Base-by-base conservation (phyloP, 1,284 basidiomycete species). In the Ustilago trichophora region DNA sequence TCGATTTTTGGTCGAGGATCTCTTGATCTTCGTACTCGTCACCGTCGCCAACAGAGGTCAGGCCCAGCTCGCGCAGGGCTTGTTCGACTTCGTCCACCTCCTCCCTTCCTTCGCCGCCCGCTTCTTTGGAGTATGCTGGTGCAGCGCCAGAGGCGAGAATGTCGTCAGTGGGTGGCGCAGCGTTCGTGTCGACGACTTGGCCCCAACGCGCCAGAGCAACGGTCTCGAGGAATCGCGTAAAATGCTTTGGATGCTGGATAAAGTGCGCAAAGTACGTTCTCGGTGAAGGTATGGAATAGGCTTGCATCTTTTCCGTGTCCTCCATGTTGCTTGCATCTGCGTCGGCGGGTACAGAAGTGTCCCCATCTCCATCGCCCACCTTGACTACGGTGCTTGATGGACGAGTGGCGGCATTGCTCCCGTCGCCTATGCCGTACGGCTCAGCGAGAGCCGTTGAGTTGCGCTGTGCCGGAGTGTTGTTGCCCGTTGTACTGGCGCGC, bases 191-290 rank as follows among this genome's bases (percentile, higher is more conserved):
- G 16, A 93, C 85, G 8, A 83, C 85, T 78, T 94, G 91, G 10
- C 87, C 87, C 92, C 92, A 98, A 12, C 93, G 85, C 18, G 87
- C 86, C 37, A 84, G 79, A 0, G 92, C 91, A 12, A 98, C 90
- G 1, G 88, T 88, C 83, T 98, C 94, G 7, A 98, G 86, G 82
- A 98, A 98, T 2, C 87, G 85, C 32, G 91, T 86, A 73, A 98
- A 95, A 49, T 91, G 87, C 2, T 85, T 85, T 58, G 89, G 88
- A 75, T 95, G 92, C 73, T 94, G 91, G 34, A 97, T 89, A 72
- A 97, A 98, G 81, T 96, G 92, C 0, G 94, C 89, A 76, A 98
- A 98, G 82, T 93, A 97, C 26, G 90, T 85, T 1, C 89, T 85
- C 0, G 94, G 93, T 0, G 92, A 92, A 0, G 92, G 91, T 0